phyloP scores from a whole-genome alignment of 2,329 filamentous ascomycete genomes.

The Scedosporium apiospermum region DNA sequence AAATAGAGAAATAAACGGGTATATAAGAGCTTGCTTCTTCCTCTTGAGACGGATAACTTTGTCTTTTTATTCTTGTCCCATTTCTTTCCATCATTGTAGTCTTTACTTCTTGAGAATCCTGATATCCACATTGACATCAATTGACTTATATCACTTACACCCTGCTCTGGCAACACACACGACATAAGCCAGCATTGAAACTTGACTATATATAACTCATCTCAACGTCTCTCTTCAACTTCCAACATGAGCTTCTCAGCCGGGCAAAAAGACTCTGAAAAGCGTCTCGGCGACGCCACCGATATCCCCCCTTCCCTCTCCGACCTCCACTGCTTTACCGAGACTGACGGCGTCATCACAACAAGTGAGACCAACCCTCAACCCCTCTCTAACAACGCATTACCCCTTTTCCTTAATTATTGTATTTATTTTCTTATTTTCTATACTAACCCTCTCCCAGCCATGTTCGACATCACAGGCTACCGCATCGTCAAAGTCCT shows the following conservation, averaged over 20 bases:
- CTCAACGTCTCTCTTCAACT: neutral
- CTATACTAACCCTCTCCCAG: slow-evolving; percentile 12
- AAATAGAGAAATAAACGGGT: neutral
- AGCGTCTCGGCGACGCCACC: neutral
- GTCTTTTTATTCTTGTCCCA: neutral
- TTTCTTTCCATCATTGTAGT: too few relatives aligned
- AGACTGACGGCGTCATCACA: slow-evolving; percentile 52
- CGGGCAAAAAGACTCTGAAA: neutral
- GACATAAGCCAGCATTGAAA: neutral
- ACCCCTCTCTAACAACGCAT: neutral
- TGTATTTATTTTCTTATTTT: neutral
- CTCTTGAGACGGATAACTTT: neutral
- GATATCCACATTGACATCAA: neutral
- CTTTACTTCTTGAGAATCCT: neutral
- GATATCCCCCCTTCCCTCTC: slow-evolving; percentile 18
- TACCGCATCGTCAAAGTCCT: slow-evolving; percentile 49
- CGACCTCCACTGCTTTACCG: slow-evolving; percentile 48
- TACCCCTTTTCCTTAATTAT: neutral
- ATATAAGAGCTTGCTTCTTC: neutral
- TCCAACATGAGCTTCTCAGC: neutral
- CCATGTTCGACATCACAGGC: slow-evolving; percentile 54
- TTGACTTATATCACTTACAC: neutral
- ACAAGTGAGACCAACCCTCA: slow-evolving; percentile 27
- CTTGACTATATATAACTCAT: too few relatives aligned
- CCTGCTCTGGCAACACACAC: neutral